Conservation (phyloP, 805 yeast species). For the Ogataea saltuana region DNA sequence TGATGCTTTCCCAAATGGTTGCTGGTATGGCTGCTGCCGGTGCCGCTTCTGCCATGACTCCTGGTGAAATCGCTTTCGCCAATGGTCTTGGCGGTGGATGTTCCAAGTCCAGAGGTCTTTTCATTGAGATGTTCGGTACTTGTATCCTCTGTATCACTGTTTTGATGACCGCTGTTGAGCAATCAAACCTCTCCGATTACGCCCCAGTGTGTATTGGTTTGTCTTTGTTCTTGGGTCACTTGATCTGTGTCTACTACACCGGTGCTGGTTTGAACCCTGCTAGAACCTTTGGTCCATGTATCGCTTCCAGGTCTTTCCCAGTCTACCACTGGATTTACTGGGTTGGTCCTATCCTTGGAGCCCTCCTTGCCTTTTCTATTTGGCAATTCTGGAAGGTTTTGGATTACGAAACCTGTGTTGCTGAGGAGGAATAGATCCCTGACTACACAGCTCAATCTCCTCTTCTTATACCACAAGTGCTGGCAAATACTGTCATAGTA, state of each 20-base stretch:
- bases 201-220: slow-evolving; percentile 86
- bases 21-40: slow-evolving; percentile 94
- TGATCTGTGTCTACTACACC: slow-evolving; percentile 77
- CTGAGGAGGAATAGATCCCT: slow-evolving; percentile 24
- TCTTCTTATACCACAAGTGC: no score
- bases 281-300: slow-evolving; percentile 80
- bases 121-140: slow-evolving; percentile 81
- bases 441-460: no score
- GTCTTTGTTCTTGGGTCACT: slow-evolving; percentile 77
- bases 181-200: slow-evolving; percentile 69
- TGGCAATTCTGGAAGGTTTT: slow-evolving; percentile 67
- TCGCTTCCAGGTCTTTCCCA: slow-evolving; percentile 75
- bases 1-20: slow-evolving; percentile 68
- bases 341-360: slow-evolving; percentile 83
- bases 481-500: no score
- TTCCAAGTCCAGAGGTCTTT: slow-evolving; percentile 73
- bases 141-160: slow-evolving; percentile 73
- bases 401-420: slow-evolving; percentile 59
- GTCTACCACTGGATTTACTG: slow-evolving; percentile 88
- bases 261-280: slow-evolving; percentile 96
- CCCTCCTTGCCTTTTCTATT: slow-evolving; percentile 62
- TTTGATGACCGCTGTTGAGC: slow-evolving; percentile 80
- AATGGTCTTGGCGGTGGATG: slow-evolving; percentile 72
- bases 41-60: slow-evolving; percentile 82
- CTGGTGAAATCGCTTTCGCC: slow-evolving; percentile 72